Conservation (phyloP, 129 eudicot species). For the Helianthus tuberosus region DNA sequence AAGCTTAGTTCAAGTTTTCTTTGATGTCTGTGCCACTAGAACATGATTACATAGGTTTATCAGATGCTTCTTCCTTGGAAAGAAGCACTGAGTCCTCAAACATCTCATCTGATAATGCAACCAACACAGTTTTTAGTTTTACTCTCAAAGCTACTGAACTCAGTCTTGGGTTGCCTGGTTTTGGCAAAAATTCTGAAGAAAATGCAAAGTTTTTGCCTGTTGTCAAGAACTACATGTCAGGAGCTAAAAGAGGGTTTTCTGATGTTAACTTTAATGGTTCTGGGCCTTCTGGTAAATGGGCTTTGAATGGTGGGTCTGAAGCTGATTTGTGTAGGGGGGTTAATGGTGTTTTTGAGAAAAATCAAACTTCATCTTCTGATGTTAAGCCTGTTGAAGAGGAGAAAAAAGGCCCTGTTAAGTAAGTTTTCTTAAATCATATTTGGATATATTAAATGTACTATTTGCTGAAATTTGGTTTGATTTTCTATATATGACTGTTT, state of each 20-base stretch:
- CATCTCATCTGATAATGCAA: conserved; percentile 35
- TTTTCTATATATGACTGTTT: conserved; percentile 5
- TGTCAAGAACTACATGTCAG: conserved; percentile 52
- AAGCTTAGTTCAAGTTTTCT: conserved; percentile 21
- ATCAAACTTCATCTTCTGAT: conserved; percentile 32
- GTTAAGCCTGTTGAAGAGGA: conserved; percentile 51
- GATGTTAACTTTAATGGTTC: conserved; percentile 59
- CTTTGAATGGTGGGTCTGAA: conserved; percentile 55
- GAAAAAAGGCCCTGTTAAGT: conserved; percentile 55
- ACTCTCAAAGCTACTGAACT: conserved; percentile 84
- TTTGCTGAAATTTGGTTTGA: conserved; percentile 12
- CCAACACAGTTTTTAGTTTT: conserved; percentile 47
- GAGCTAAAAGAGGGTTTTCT: conserved; percentile 81
- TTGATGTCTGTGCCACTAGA: conserved; percentile 79
- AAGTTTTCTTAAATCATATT: conserved; percentile 22
- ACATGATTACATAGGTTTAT: conserved; percentile 83
- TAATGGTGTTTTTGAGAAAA: conserved; percentile 36
- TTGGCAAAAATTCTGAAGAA: conserved; percentile 45
- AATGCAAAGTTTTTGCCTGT: conserved; percentile 27
- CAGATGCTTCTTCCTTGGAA: conserved; percentile 57
- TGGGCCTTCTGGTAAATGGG: conserved; percentile 53
- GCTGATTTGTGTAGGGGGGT: conserved; percentile 44
- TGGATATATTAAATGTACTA: neutral
- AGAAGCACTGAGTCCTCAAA: conserved; percentile 47
- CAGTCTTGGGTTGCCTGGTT: conserved; percentile 94